A percentile compares a stretch with the other conserved stretches of the same genome.
Evolutionary conservation across 2,329 filamentous ascomycete species (phyloP).

Genomic region (Coleophoma cylindrospora): DNA sequence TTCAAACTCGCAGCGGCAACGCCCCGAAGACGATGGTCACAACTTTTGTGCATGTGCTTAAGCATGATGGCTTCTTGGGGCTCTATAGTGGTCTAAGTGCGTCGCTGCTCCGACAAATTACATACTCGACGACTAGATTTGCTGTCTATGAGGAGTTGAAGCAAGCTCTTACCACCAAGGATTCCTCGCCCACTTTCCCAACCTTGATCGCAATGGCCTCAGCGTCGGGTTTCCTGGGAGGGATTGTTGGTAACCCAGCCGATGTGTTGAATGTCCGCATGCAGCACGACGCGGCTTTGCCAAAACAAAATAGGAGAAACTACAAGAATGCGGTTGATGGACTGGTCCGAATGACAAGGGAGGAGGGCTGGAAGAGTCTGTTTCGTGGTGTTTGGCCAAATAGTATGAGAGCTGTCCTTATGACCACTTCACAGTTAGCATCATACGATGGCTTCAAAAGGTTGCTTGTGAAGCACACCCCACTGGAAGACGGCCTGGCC

Average conservation of each 20-base stretch:
- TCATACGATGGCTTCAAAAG: slow-evolving; percentile 81
- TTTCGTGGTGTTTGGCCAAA: slow-evolving; percentile 88
- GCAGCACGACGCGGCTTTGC: slow-evolving; percentile 86
- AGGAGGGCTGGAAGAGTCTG: slow-evolving; percentile 71
- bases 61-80: slow-evolving; percentile 68
- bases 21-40: slow-evolving; percentile 76
- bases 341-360: slow-evolving; percentile 76
- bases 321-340: slow-evolving; percentile 89
- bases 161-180: slow-evolving; percentile 51
- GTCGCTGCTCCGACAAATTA: slow-evolving; percentile 86
- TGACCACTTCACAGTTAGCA: slow-evolving; percentile 81
- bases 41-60: slow-evolving; percentile 79
- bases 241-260: slow-evolving; percentile 86
- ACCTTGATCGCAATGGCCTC: slow-evolving; percentile 80
- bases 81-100: slow-evolving; percentile 91
- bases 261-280: slow-evolving; percentile 98
- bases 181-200: slow-evolving; percentile 58
- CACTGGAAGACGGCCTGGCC: slow-evolving; percentile 61
- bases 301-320: slow-evolving; percentile 68
- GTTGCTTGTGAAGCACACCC: slow-evolving; percentile 59
- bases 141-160: slow-evolving; percentile 96
- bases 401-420: slow-evolving; percentile 73
- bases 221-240: slow-evolving; percentile 80
- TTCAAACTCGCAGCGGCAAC: slow-evolving; percentile 77
- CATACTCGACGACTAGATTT: slow-evolving; percentile 95